Percentiles rank a stretch among this genome's conserved stretches.
Conservation (phyloP, 495 filamentous ascomycete genomes). For the Annulohypoxylon maeteangense region DNA sequence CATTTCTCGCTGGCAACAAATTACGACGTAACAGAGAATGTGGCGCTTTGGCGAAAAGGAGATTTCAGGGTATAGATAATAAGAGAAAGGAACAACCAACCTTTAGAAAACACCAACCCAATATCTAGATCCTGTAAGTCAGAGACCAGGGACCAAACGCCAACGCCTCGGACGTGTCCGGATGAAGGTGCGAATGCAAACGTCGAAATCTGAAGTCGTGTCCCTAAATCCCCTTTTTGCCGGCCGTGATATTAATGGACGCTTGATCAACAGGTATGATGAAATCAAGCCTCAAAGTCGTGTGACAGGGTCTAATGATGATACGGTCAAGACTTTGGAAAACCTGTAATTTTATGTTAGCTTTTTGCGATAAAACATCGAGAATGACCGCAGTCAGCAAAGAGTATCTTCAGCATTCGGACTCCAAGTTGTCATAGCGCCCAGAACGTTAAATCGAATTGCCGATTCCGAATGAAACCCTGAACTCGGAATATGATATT, state of each 20-base stretch:
- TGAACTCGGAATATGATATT: background rate
- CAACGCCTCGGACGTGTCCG: conserved; percentile 45
- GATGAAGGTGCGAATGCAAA: conserved; percentile 47
- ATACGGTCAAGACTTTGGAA: conserved; percentile 41
- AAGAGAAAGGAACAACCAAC: conserved; percentile 41
- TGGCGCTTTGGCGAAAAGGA: background rate
- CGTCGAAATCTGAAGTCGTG: conserved; percentile 42
- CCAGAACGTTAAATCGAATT: background rate
- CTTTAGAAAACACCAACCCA: conserved; percentile 47
- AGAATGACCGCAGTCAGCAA: background rate
- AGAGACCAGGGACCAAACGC: conserved; percentile 49
- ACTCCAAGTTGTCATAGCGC: background rate
- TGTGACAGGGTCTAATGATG: conserved; percentile 47
- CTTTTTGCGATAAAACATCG: background rate
- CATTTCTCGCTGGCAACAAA: background rate
- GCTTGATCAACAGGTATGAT: conserved; percentile 37
- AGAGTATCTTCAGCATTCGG: conserved; percentile 34
- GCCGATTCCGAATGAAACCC: background rate
- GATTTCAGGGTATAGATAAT: background rate
- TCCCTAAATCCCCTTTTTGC: conserved; percentile 38
- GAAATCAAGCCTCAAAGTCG: conserved; percentile 42
- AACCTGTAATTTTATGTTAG: conserved; percentile 29
- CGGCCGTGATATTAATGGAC: conserved; percentile 39
- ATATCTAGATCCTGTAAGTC: conserved; percentile 48
- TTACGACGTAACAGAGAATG: background rate